phyloP scores from a whole-genome alignment of 2,329 filamentous ascomycete genomes.

The Neoascochyta sp. region DNA sequence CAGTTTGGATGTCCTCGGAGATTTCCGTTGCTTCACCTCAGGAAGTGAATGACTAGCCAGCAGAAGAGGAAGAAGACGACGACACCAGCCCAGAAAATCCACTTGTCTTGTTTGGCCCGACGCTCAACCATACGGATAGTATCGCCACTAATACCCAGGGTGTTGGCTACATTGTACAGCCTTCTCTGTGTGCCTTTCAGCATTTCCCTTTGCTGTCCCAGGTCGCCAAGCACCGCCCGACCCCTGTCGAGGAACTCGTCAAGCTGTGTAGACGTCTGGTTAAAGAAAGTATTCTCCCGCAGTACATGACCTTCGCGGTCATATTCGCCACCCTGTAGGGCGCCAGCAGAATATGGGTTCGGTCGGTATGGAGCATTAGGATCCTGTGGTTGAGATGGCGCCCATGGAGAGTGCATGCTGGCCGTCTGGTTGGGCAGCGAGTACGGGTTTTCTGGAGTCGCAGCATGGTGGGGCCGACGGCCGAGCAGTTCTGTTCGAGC shows the following conservation, averaged over 20 bases:
- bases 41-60: slow-evolving; percentile 81
- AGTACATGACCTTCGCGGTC: slow-evolving; percentile 77
- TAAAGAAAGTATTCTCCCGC: slow-evolving; percentile 84
- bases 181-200: slow-evolving; percentile 90
- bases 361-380: slow-evolving; percentile 35
- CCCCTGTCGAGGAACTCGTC: slow-evolving; percentile 94
- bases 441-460: slow-evolving; percentile 93
- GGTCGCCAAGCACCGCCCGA: slow-evolving; percentile 81
- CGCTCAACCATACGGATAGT: slow-evolving; percentile 97
- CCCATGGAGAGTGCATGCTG: slow-evolving; percentile 28
- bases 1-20: neutral
- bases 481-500: slow-evolving; percentile 82
- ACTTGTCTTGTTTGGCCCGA: slow-evolving; percentile 90
- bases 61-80: slow-evolving; percentile 87
- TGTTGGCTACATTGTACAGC: slow-evolving; percentile 90
- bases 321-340: slow-evolving; percentile 50
- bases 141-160: slow-evolving; percentile 86
- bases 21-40: slow-evolving; percentile 48
- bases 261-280: slow-evolving; percentile 74
- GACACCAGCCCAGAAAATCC: slow-evolving; percentile 90
- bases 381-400: slow-evolving; percentile 26
- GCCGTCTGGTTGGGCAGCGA: slow-evolving; percentile 41
- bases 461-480: slow-evolving; percentile 70
- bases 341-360: slow-evolving; percentile 41
- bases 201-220: slow-evolving; percentile 88